phyloP scores from a whole-genome alignment of 2,329 filamentous ascomycete species.

The Phaeophleospora eucalypticola region DNA sequence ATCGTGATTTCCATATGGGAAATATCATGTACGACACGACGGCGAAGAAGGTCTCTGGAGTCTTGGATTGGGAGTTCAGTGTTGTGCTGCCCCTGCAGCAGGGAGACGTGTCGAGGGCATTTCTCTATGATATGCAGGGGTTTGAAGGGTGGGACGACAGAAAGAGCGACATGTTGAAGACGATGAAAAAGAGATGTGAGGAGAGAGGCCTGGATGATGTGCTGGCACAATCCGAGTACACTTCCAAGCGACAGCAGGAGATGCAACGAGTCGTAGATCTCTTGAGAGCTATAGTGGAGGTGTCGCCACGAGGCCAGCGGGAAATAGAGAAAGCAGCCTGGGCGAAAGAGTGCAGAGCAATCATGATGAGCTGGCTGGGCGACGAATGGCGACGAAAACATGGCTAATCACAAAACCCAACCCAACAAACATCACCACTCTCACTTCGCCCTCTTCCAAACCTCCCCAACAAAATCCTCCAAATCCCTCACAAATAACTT shows the following conservation, averaged over 20 bases:
- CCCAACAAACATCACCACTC: not conserved
- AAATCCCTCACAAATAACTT: constrained; percentile 29
- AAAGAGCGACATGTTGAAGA: not conserved
- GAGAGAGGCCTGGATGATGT: not conserved
- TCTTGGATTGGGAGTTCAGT: constrained; percentile 7
- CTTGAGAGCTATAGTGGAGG: constrained; percentile 5
- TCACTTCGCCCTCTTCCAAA: constrained; percentile 24
- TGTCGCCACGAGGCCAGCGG: constrained; percentile 3
- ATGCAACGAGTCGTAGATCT: constrained; percentile 5
- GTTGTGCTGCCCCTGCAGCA: constrained; percentile 5
- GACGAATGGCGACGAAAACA: too few relatives aligned
- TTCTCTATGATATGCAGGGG: not conserved
- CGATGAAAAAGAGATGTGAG: not conserved
- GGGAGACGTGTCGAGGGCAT: constrained; percentile 3
- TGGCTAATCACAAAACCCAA: not conserved
- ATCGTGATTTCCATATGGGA: constrained; percentile 6
- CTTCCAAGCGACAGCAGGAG: not conserved
- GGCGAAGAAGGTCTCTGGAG: not conserved
- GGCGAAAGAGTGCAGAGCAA: not conserved
- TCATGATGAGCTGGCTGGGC: not conserved
- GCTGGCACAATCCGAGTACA: not conserved
- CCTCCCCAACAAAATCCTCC: constrained; percentile 30
- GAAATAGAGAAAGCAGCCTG: constrained; percentile 2
- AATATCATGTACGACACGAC: constrained; percentile 6
- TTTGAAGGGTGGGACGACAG: not conserved